Percentiles rank a stretch among this genome's conserved stretches.
Evolutionary conservation across 257 asterid species (phyloP).

Genomic region (Primulina tabacum): DNA sequence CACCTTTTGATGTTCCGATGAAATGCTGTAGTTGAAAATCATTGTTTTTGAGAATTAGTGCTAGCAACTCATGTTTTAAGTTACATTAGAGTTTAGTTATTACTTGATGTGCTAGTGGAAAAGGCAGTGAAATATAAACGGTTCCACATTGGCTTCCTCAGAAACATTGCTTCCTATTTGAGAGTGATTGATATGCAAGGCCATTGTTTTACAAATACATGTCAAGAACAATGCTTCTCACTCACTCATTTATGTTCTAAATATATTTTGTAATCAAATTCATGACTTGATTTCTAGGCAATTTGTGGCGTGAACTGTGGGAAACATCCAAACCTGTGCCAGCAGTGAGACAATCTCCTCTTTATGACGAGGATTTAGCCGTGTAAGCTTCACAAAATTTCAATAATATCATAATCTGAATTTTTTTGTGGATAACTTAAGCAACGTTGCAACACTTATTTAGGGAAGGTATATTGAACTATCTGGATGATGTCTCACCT

Average conservation of each 20-base stretch:
- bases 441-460: slow-evolving; percentile 25
- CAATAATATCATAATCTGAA: neutral
- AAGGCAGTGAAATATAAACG: neutral
- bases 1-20: neutral
- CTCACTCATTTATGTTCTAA: neutral
- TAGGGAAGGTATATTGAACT: slow-evolving; percentile 85
- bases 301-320: slow-evolving; percentile 99
- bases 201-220: neutral
- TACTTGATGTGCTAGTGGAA: neutral
- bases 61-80: neutral
- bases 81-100: neutral
- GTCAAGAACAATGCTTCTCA: neutral
- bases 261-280: slow-evolving; percentile 17
- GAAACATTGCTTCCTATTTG: slow-evolving; percentile 3
- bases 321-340: slow-evolving; percentile 94
- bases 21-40: neutral
- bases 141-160: neutral
- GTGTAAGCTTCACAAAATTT: slow-evolving; percentile 61
- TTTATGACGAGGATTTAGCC: slow-evolving; percentile 93
- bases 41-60: neutral
- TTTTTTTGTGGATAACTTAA: slow-evolving; percentile 10
- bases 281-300: slow-evolving; percentile 50
- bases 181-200: slow-evolving; percentile 1
- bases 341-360: slow-evolving; percentile 86
- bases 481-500: slow-evolving; percentile 66